phyloP scores from a whole-genome alignment of 345 rosid species.

The Salix arbutifolia region DNA sequence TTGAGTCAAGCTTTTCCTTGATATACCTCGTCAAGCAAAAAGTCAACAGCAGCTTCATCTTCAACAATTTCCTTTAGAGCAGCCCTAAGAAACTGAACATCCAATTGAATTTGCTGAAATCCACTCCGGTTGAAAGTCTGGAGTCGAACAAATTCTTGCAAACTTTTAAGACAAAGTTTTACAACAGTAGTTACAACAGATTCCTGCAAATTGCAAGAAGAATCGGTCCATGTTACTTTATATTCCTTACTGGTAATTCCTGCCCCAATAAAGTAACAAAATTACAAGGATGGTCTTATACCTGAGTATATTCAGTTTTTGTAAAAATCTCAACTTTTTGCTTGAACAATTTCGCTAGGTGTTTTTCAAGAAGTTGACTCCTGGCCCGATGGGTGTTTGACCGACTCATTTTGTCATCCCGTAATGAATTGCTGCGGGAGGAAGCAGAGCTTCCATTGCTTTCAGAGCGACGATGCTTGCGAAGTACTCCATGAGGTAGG shows the following conservation, averaged over 20 bases:
- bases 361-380: conserved; percentile 97
- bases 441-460: conserved; percentile 93
- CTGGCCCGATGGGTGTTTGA: conserved; percentile 75
- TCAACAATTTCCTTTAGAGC: conserved; percentile 67
- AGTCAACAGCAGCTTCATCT: conserved; percentile 86
- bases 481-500: conserved; percentile 66
- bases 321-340: conserved; percentile 97
- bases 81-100: conserved; percentile 78
- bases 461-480: conserved; percentile 79
- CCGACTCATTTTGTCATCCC: conserved; percentile 66
- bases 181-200: conserved; percentile 67
- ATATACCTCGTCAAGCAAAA: conserved; percentile 90
- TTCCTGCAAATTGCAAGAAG: conserved; percentile 54
- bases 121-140: conserved; percentile 94
- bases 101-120: conserved; percentile 96
- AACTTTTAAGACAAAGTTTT: conserved; percentile 84
- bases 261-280: conserved; percentile 1
- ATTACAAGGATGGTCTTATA: conserved; percentile 16
- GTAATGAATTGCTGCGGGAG: conserved; percentile 76
- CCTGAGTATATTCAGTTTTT: conserved; percentile 93
- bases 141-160: conserved; percentile 89
- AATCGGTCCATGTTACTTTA: conserved; percentile 13
- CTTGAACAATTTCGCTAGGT: conserved; percentile 96
- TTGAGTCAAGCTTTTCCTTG: background rate
- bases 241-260: conserved; percentile 1